Evolutionary conservation across 345 rosid genomes (phyloP).

Genomic region (Salix arbutifolia): DNA sequence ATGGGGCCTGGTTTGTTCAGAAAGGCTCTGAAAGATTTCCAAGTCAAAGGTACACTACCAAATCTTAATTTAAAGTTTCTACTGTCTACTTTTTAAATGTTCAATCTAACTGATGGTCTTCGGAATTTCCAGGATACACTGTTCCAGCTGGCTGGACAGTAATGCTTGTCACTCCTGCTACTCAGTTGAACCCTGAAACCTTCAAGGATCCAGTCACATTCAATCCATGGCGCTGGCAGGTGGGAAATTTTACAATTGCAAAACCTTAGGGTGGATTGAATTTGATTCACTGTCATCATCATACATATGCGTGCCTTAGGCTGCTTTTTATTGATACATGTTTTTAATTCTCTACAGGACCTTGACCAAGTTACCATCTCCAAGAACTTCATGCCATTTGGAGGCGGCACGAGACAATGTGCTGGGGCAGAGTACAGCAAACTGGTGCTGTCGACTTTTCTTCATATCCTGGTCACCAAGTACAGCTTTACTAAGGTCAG

Average conservation of each 20-base stretch:
- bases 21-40: slow-evolving; percentile 32
- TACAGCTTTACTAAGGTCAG: neutral
- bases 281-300: neutral
- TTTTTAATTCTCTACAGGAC: slow-evolving; percentile 17
- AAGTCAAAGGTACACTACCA: slow-evolving; percentile 1
- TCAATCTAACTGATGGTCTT: neutral
- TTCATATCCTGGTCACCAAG: slow-evolving; percentile 30
- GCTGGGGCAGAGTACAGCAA: slow-evolving; percentile 43
- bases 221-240: slow-evolving; percentile 41
- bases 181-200: neutral
- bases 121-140: neutral
- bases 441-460: slow-evolving; percentile 31
- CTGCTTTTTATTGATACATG: neutral
- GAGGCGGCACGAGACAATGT: slow-evolving; percentile 46
- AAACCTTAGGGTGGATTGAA: neutral
- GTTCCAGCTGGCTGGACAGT: neutral
- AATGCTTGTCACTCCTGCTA: neutral
- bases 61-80: neutral
- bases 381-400: slow-evolving; percentile 45
- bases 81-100: neutral
- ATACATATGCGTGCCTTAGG: neutral
- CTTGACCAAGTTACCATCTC: slow-evolving; percentile 6
- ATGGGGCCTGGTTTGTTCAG: slow-evolving; percentile 10
- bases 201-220: neutral
- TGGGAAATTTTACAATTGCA: neutral